phyloP scores from a whole-genome alignment of 495 filamentous ascomycete genomes.

The Aspergillus affinis region DNA sequence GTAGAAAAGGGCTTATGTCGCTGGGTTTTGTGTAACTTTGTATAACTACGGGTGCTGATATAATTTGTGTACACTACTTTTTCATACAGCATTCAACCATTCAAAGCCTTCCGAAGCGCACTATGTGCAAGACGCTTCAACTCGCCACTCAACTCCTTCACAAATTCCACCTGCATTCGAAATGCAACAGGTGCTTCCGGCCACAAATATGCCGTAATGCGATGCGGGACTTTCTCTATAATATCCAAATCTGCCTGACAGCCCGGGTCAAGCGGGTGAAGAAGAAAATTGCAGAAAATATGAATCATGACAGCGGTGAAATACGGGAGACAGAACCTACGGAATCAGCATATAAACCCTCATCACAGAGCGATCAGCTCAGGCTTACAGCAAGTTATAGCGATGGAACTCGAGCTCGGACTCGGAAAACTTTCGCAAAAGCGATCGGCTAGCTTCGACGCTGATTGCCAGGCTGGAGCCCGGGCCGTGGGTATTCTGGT shows the following conservation, averaged over 20 bases:
- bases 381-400: neutral
- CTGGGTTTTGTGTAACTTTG: too few species aligned
- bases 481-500: conserved; percentile 11
- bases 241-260: neutral
- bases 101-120: neutral
- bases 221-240: neutral
- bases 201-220: neutral
- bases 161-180: neutral
- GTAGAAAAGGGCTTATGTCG: too few species aligned
- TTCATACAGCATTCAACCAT: too few species aligned
- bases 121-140: neutral
- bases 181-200: neutral
- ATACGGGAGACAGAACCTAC: neutral
- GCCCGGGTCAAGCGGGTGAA: neutral
- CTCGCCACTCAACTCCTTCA: neutral
- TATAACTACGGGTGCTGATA: too few species aligned
- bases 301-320: neutral
- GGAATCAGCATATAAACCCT: neutral
- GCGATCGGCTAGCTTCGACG: conserved; percentile 25
- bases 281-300: neutral
- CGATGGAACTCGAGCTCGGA: neutral
- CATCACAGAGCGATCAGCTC: neutral
- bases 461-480: conserved; percentile 27
- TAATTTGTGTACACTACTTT: too few species aligned
- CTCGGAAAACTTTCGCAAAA: neutral